Conservation (phyloP, 2,329 filamentous ascomycete species). For the Rutstroemia sp. region DNA sequence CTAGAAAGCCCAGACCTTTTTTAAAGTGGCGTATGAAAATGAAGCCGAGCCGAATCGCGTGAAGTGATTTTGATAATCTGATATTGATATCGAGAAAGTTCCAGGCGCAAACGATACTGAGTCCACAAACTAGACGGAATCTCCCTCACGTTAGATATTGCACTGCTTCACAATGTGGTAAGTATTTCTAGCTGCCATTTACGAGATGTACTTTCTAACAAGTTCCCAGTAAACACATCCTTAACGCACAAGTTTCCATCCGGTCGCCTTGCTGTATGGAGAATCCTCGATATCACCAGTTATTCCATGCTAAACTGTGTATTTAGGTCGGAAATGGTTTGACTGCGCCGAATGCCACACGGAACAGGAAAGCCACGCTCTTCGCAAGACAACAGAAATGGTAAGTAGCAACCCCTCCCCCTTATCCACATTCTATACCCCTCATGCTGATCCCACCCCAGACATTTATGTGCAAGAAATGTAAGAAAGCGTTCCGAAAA, state of each 20-base stretch:
- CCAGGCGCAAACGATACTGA: not conserved
- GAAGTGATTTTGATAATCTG: not conserved
- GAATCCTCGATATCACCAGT: not conserved
- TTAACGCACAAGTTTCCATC: constrained; percentile 96
- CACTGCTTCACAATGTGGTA: constrained; percentile 26
- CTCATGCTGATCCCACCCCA: constrained; percentile 12
- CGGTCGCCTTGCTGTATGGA: constrained; percentile 86
- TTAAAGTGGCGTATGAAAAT: too few relatives aligned
- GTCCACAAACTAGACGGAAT: not conserved
- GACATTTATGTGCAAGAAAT: constrained; percentile 95
- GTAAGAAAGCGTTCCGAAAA: constrained; percentile 96
- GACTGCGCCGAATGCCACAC: constrained; percentile 93
- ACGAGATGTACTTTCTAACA: constrained; percentile 10
- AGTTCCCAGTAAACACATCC: constrained; percentile 76
- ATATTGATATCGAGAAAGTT: not conserved
- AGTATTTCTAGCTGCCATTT: not conserved
- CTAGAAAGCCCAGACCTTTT: too few relatives aligned
- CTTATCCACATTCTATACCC: constrained; percentile 2
- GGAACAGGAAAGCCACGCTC: constrained; percentile 70
- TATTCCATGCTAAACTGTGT: constrained; percentile 1
- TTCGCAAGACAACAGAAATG: constrained; percentile 80
- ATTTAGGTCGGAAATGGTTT: constrained; percentile 87
- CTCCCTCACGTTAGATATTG: not conserved
- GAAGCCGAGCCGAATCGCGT: too few relatives aligned
- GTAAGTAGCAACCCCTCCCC: constrained; percentile 52